Base-by-base conservation (phyloP, 805 yeast genomes). In the Isabelozyma gotoi region DNA sequence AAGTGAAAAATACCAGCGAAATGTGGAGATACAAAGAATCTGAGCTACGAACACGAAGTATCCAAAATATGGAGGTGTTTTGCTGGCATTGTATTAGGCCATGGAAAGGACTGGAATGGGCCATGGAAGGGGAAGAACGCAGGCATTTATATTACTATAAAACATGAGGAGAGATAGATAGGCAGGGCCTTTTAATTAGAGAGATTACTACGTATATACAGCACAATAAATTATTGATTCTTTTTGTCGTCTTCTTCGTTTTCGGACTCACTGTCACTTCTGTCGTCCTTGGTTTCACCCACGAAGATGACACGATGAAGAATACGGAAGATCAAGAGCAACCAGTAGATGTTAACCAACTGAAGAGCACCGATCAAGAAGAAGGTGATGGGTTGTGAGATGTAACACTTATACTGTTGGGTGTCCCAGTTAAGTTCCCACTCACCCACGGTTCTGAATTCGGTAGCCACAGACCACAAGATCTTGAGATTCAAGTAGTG, bases 361-460 rank as follows among this genome's bases (percentile, higher is more conserved):
- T 94, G 98, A 50, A 94, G 75, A 1, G 94, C 91, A 41, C 77
- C 72, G 47, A 94, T 77, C 57, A 94, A 77, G 17, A 68, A 64
- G 57, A 94, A 91, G 3, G 92, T 91, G 62, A 94, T 90, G 42
- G 88, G 87, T 68, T 88, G 96, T 18, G 98, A 85, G 52, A 94
- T 88, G 85, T 89, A 89, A 68, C 98, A 94, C 68, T 94, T 94
- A 73, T 92, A 94, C 65, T 94, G 97, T 65, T 91, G 92, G 21
- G 94, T 83, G 10, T 78, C 87, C 82, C 88, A 94, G 72, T 89
- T 81, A 53, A 94, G 73, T 44, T 76, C 77, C 66, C 75, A 90
- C 43, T 84, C 83, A 33, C 99, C 99, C 18, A 88, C 89, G 2
- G 95, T 80, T 51, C 75, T 78, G 69, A 88, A 94, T 65, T 90